Base-by-base conservation (phyloP, 2,329 filamentous ascomycete genomes). In the Trichoderma brevicompactum region DNA sequence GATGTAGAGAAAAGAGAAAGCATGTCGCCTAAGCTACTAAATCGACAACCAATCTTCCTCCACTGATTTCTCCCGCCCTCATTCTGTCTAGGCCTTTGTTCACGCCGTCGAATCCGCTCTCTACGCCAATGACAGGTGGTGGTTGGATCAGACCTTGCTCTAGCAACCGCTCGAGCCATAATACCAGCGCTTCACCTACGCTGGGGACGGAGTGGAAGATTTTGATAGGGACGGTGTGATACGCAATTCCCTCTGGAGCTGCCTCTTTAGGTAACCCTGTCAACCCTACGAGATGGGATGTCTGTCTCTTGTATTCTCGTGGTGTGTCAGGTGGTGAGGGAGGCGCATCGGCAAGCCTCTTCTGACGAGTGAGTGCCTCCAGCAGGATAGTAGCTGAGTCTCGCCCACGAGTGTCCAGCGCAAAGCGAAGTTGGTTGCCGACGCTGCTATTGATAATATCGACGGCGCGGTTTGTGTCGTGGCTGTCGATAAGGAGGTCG, bases 171-270 rank as follows among this genome's bases (percentile, higher is more conserved):
- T 92, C 90, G 32, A 92, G 77, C 90, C 90, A 93, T 1, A 78
- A 73, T 12, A 87, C 86, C 62, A 92, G 73, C 0, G 80, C 81
- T 68, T 87, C 83, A 0, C 91, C 91, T 0, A 92, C 79, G 1
- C 80, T 80, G 0, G 86, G 83, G 0, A 88, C 82, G 65, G 89
- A 87, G 72, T 94, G 91, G 71, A 92, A 93, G 4, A 92, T 72
- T 75, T 93, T 93, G 67, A 94, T 91, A 0, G 90, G 90, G 0
- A 93, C 87, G 0, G 81, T 85, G 71, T 92, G 89, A 65, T 87
- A 83, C 6, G 79, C 73, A 0, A 87, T 79, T 0, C 81, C 81
- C 0, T 78, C 76, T 0, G 76, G 73, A 0, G 75, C 74, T 1
- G 76, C 75, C 4, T 77, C 78, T 71, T 91, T 91, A 0, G 90